Evolutionary conservation across 2,329 filamentous ascomycete genomes (phyloP), one percentile per base, ranked within the genome.

Genomic region (Colletotrichum orchidophilum): DNA sequence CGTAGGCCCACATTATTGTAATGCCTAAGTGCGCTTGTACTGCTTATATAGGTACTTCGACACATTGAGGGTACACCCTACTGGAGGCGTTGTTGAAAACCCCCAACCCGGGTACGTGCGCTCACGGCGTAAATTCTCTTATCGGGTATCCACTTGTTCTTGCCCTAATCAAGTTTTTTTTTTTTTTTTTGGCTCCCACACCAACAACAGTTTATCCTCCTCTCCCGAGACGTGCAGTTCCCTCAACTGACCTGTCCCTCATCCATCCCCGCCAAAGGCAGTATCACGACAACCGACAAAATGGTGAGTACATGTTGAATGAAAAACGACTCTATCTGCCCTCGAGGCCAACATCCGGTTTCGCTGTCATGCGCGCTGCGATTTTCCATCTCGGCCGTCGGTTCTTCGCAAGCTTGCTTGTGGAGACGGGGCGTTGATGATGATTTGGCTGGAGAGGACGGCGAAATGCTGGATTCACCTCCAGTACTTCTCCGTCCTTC

Each of bases 371-470:
- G 76, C 75, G 75, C 76, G 78, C 67, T 74, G 75, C 74, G 76
- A 76, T 74, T 78, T 68, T 78, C 71, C 75, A 76, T 76, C 78
- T 78, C 39, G 77, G 81, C 75, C 75, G 77, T 79, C 77, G 78
- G 75, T 74, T 79, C 83, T 83, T 7, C 15, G 24, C 52, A 29
- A 26, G 81, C 81, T 79, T 80, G 79, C 80, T 77, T 78, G 82
- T 81, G 79, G 78, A 80, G 82, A 81, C 81, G 73, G 75, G 84
- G 87, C 88, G 88, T 90, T 83, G 88, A 90, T 90, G 88, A 90
- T 84, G 88, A 90, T 83, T 84, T 90, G 90, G 88, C 90, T 92
- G 88, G 90, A 92, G 90, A 84, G 82, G 69, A 69, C 24, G 33
- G 52, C 27, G 53, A 68, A 29, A 53, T 27, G 35, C 49, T 27